Evolutionary conservation across 2,329 filamentous ascomycete species (phyloP), one percentile per base, ranked within the genome.

Genomic region (Aspergillus tamarii): DNA sequence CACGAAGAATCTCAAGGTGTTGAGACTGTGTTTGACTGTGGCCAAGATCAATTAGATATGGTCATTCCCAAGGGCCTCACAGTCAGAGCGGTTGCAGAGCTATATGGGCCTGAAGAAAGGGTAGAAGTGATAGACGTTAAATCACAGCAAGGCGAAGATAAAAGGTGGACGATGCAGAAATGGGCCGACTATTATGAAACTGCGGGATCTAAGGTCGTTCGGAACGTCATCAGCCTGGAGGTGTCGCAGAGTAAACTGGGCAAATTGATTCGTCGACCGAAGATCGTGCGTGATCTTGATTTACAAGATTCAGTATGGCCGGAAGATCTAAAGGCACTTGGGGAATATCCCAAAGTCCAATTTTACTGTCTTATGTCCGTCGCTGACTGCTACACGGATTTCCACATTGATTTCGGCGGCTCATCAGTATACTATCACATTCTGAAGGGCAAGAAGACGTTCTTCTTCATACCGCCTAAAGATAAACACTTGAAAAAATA

Each of bases 371-470:
- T 91, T 41, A 91, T 91, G 88, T 90, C 88, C 6, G 88, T 90
- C 26, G 87, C 87, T 14, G 88, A 91, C 74, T 89, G 88, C 74
- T 91, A 89, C 68, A 91, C 88, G 23, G 88, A 91, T 74, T 91
- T 91, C 68, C 88, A 91, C 75, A 89, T 91, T 71, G 88, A 91
- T 72, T 91, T 91, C 75, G 88, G 88, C 41, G 88, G 88, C 6
- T 90, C 88, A 4, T 90, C 88, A 1, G 88, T 91, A 7, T 91
- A 87, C 72, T 91, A 91, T 68, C 88, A 90, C 70, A 90, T 91
- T 66, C 76, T 90, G 60, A 88, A 88, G 67, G 88, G 88, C 61
- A 87, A 84, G 70, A 91, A 91, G 76, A 89, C 88, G 0, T 91
- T 91, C 75, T 89, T 91, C 75, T 90, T 91, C 78, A 89, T 91